A percentile compares a stretch with the other conserved stretches of the same genome.
These are phyloP conservation scores for Inga oerstediana DNA, from an alignment of 306 rosid species.

Conservation along the genomic window DNA sequence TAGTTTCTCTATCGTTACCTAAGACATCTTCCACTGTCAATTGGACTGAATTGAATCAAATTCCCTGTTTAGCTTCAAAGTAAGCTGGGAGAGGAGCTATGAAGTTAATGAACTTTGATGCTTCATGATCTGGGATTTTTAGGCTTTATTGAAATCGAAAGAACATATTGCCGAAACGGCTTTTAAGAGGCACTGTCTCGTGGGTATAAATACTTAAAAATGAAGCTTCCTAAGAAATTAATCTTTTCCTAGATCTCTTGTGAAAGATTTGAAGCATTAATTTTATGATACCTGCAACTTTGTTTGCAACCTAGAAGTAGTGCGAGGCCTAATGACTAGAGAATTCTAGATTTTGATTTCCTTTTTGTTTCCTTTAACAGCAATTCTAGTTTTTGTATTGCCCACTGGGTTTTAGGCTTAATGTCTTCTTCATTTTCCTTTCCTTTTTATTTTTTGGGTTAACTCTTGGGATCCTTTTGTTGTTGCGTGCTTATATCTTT, in stretches of 20 bases:
- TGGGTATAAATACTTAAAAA: background rate
- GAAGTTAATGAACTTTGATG: background rate
- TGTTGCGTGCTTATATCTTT: background rate
- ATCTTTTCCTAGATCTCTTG: background rate
- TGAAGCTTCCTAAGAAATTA: background rate
- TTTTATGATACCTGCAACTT: background rate
- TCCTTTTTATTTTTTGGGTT: background rate
- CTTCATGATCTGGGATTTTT: background rate
- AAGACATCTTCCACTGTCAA: background rate
- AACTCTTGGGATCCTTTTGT: background rate
- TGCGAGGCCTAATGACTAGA: background rate
- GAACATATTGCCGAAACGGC: background rate
- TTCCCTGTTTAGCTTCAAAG: conserved; percentile 30
- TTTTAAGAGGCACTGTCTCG: background rate
- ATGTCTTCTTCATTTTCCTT: background rate
- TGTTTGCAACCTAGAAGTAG: background rate
- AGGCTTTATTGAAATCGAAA: background rate
- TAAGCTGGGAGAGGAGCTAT: conserved; percentile 5
- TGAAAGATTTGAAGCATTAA: background rate
- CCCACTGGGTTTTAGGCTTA: conserved; percentile 44
- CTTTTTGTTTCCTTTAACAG: background rate
- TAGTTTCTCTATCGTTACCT: background rate
- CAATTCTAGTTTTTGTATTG: conserved; percentile 13
- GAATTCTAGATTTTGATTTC: background rate
- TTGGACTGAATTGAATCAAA: conserved; percentile 23